phyloP scores from a whole-genome alignment of 306 rosid species.

The Delonix regia region DNA sequence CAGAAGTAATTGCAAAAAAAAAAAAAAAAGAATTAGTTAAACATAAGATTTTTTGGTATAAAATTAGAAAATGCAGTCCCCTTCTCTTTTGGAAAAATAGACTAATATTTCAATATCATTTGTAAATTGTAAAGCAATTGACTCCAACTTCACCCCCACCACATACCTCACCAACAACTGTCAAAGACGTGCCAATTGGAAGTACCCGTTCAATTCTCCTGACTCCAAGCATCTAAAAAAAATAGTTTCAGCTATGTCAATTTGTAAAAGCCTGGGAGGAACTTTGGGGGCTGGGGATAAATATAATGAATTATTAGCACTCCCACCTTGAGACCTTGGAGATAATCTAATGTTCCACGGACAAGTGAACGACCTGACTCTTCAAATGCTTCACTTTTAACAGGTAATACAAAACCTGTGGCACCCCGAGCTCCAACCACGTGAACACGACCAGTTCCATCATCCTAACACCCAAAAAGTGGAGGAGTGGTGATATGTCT shows the following conservation, averaged over 20 bases:
- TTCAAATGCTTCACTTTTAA: slow-evolving; percentile 89
- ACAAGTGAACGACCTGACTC: slow-evolving; percentile 96
- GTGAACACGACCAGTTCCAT: slow-evolving; percentile 78
- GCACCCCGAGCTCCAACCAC: slow-evolving; percentile 95
- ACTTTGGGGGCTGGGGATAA: slow-evolving; percentile 11
- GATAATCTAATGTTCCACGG: slow-evolving; percentile 97
- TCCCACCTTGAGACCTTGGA: slow-evolving; percentile 99
- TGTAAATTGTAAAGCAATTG: not conserved
- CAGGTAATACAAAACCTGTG: slow-evolving; percentile 82
- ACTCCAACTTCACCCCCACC: not conserved
- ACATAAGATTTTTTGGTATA: slow-evolving; percentile 1
- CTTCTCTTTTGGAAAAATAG: slow-evolving; percentile 19
- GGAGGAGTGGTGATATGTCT: not conserved
- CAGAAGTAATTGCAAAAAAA: slow-evolving; percentile 25
- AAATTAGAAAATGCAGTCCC: slow-evolving; percentile 13
- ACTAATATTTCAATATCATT: slow-evolving; percentile 18
- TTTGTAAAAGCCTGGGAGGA: slow-evolving; percentile 27
- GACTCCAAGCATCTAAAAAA: slow-evolving; percentile 90
- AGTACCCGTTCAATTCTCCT: slow-evolving; percentile 92
- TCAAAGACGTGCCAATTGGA: slow-evolving; percentile 93
- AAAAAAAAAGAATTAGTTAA: slow-evolving; percentile 3
- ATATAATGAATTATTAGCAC: slow-evolving; percentile 20
- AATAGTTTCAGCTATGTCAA: slow-evolving; percentile 12
- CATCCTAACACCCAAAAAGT: slow-evolving; percentile 62
- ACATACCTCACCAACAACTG: slow-evolving; percentile 97